Evolutionary conservation across 2,329 filamentous ascomycete species (phyloP).

Genomic region (Aspergillus japonicus): DNA sequence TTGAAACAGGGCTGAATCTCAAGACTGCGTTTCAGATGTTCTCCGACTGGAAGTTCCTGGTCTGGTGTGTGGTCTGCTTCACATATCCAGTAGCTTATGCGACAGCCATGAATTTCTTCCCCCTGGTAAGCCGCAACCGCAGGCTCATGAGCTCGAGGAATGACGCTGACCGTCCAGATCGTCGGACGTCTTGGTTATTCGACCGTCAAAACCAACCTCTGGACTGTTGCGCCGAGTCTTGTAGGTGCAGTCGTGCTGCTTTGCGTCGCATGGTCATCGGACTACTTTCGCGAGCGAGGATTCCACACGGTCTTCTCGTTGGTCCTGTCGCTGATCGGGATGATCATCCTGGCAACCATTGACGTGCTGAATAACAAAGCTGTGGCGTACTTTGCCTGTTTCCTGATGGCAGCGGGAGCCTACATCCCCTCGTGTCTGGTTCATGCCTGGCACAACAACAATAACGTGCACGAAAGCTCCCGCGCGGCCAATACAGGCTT

Average conservation of each 20-base stretch:
- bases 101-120: constrained; percentile 49
- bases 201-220: constrained; percentile 49
- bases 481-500: constrained; percentile 51
- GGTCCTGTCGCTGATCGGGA: constrained; percentile 42
- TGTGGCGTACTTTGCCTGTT: constrained; percentile 53
- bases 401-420: constrained; percentile 45
- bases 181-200: constrained; percentile 47
- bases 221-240: constrained; percentile 51
- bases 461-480: constrained; percentile 52
- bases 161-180: constrained; percentile 27
- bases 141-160: too few species aligned
- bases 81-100: constrained; percentile 52
- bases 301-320: constrained; percentile 47
- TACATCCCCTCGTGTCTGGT: constrained; percentile 52
- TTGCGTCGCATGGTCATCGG: constrained; percentile 45
- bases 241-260: constrained; percentile 50
- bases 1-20: constrained; percentile 40
- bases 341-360: constrained; percentile 47
- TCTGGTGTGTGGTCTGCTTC: constrained; percentile 49
- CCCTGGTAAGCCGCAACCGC: constrained; percentile 28
- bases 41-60: constrained; percentile 44
- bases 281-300: constrained; percentile 47
- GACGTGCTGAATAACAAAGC: constrained; percentile 44
- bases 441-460: constrained; percentile 54
- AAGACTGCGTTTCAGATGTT: constrained; percentile 46